Evolutionary conservation across 345 rosid species (phyloP), one percentile per base, ranked within the genome.

Genomic region (Rhizophora mangle): DNA sequence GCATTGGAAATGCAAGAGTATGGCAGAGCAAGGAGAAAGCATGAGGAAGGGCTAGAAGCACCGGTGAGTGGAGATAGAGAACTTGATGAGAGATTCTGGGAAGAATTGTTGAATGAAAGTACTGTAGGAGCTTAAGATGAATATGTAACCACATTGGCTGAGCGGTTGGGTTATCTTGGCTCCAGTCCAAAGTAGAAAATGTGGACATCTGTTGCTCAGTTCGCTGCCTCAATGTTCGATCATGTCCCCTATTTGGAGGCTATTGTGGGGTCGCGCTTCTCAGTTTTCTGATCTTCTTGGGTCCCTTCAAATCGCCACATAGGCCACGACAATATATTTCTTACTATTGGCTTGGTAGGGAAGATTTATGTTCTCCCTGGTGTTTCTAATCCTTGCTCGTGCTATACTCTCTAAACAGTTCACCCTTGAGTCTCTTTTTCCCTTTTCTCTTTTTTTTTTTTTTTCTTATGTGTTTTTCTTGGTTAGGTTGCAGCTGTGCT

Each of bases 1-100:
- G 95, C 97, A 30, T 37, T 91, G 74, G 98, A 93, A 79, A 89
- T 94, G 90, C 94, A 88, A 80, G 96, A 92, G 19, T 59, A 71
- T 56, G 82, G 88, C 0, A 81, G 83, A 53, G 67, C 76, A 47
- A 74, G 80, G 62, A 62, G 62, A 32, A 82, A 52, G 51, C 69
- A 69, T 68, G 76, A 76, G 47, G 77, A 76, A 7, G 68, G 64
- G 46, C 29, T n/a, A 22, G 81, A 66, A 65, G 64, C 72, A 15
- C 46, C 29, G 6, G 66, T 73, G 54, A 77, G 64, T 37, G 68
- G 67, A 51, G 85, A 76, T 15, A 77, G 76, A 70, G 83, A 67
- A 54, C 79, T 68, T 4, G 82, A 54, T 39, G 84, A 78, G 2
- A 78, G 81, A 58, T 91, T 89, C 56, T 91, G 95, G 79, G 87